Base-by-base conservation (phyloP, 163 green algal species). In the Chlamydomonas reinhardtii region DNA sequence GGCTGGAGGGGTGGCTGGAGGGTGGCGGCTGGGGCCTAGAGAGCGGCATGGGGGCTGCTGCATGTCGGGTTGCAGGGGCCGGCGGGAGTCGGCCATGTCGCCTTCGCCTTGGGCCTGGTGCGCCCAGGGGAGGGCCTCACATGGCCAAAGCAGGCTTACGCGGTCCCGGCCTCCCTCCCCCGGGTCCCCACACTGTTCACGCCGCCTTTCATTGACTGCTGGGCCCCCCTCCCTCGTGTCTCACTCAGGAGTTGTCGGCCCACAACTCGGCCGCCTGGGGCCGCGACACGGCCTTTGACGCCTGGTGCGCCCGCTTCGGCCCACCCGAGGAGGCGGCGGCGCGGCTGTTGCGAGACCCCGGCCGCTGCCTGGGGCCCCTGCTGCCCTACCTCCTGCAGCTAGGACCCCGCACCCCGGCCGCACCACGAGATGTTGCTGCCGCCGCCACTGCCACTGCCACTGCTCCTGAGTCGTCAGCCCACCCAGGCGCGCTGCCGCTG, bases 251-350 rank as follows among this genome's bases (percentile, higher is more conserved):
- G 66, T 48, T 85, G 34, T 76, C 65, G 14, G 78, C 78, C 4
- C 39, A 66, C 76, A 89, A 89, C 76, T 56, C 59, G 31, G 66
- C 54, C 1, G 84, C 84, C 6, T 89, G 84, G 84, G 84, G 84
- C 61, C 76, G 76, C 20, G 65, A 82, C 31, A 43, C 74, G 6
- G 73, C 84, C 4, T 86, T 76, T 39, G 66, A 74, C 43, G 84
- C 84, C 39, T 89, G 84, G 84, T 66, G 66, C 52, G 54, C 76
- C 3, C 84, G 84, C 6, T 86, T 86, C 35, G 84, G 84, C 35
- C 15, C 70, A 16, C 84, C 84, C 4, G 25, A n/a, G 17, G 76
- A 73, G 24, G 84, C 76, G 39, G 84, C 76, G 20, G 69, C 29
- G 54, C 68, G 76, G 43, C 65, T 89, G 52, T 25, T 75, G 20